Evolutionary conservation across 805 yeast genomes (phyloP).

Genomic region (Teunomyces pallodes): DNA sequence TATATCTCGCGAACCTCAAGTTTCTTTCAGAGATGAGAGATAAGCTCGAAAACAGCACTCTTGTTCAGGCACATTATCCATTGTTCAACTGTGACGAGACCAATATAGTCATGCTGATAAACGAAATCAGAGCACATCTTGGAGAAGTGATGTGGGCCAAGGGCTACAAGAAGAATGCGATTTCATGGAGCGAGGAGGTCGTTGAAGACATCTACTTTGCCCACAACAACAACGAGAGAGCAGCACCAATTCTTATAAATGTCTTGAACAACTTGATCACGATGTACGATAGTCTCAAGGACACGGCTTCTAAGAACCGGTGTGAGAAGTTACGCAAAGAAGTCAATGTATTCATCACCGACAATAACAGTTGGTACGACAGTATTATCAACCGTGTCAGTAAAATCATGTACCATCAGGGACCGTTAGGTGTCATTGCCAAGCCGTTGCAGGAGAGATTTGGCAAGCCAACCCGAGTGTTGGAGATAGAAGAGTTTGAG

Average conservation of each 20-base stretch:
- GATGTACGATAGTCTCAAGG: slow-evolving; percentile 30
- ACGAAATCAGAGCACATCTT: slow-evolving; percentile 37
- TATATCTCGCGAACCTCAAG: slow-evolving; percentile 36
- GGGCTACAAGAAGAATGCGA: slow-evolving; percentile 37
- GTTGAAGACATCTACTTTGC: slow-evolving; percentile 34
- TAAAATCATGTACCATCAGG: slow-evolving; percentile 37
- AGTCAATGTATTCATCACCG: slow-evolving; percentile 24
- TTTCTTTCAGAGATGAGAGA: slow-evolving; percentile 18
- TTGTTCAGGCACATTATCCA: slow-evolving; percentile 31
- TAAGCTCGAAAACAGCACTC: slow-evolving; percentile 13
- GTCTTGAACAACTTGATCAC: slow-evolving; percentile 30
- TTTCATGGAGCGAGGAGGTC: slow-evolving; percentile 42
- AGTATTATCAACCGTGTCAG: slow-evolving; percentile 31
- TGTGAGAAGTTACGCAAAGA: slow-evolving; percentile 26
- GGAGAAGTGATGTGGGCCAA: slow-evolving; percentile 42
- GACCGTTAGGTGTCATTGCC: slow-evolving; percentile 42
- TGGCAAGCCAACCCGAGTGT: slow-evolving; percentile 32
- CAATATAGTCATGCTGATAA: slow-evolving; percentile 26
- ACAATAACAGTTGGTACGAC: slow-evolving; percentile 32
- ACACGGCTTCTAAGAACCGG: slow-evolving; percentile 22
- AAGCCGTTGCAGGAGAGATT: slow-evolving; percentile 39
- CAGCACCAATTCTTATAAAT: slow-evolving; percentile 25
- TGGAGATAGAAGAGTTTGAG: slow-evolving; percentile 41
- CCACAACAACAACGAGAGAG: slow-evolving; percentile 24
- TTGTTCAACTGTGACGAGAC: slow-evolving; percentile 32